Evolutionary conservation across 2,329 filamentous ascomycete genomes (phyloP).

Genomic region (Aspergillus fijiensis): DNA sequence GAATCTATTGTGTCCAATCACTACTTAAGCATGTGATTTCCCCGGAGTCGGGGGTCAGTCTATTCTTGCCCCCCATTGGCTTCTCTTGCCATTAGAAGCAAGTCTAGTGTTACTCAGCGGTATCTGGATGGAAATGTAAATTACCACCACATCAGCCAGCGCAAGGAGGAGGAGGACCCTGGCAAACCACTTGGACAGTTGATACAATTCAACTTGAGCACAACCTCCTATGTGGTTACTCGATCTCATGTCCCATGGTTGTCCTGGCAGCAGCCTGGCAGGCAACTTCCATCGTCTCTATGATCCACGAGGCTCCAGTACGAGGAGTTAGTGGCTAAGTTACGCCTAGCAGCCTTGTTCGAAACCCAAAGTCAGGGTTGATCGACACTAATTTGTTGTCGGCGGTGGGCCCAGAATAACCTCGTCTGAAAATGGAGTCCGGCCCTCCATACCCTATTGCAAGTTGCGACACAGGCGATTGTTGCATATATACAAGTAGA

Average conservation of each 20-base stretch:
- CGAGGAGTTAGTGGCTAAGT: slow-evolving; percentile 11
- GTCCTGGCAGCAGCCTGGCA: not conserved
- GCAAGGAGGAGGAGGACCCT: not conserved
- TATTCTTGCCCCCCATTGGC: not conserved
- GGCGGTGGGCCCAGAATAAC: slow-evolving; percentile 7
- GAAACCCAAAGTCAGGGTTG: slow-evolving; percentile 8
- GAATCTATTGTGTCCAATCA: slow-evolving; percentile 20
- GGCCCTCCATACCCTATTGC: not conserved
- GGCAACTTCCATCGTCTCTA: not conserved
- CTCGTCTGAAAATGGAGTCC: not conserved
- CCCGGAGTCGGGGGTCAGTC: slow-evolving; percentile 9
- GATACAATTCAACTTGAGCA: too few species aligned
- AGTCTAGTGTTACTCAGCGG: not conserved
- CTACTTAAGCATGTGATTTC: slow-evolving; percentile 18
- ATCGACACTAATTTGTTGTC: slow-evolving; percentile 11
- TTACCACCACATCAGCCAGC: not conserved
- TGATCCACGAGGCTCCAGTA: slow-evolving; percentile 12
- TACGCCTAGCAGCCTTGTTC: slow-evolving; percentile 8
- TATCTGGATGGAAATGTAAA: not conserved
- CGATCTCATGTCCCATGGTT: not conserved
- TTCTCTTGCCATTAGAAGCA: slow-evolving; percentile 16
- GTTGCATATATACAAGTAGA: not conserved
- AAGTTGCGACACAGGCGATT: not conserved
- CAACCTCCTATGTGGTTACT: not conserved
- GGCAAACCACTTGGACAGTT: too few species aligned